These are phyloP conservation scores for Flammula alnicola DNA, from an alignment of 1,284 basidiomycete species.

Conservation along the genomic window DNA sequence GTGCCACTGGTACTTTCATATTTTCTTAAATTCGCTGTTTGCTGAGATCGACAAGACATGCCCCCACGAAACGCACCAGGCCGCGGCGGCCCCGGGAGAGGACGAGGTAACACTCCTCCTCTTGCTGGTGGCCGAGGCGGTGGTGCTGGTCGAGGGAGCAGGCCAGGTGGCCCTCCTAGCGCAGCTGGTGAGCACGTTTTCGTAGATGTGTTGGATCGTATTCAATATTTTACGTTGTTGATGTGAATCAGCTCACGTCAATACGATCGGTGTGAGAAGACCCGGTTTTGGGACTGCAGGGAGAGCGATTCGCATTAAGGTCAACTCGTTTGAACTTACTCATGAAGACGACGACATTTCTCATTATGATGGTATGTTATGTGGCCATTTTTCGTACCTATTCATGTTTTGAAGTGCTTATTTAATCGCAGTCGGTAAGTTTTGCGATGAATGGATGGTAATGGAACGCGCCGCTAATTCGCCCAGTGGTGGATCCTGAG, in stretches of 20 bases:
- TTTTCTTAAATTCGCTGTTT: no score
- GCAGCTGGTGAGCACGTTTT: slow-evolving; percentile 31
- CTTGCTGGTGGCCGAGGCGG: slow-evolving; percentile 27
- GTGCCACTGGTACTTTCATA: no score
- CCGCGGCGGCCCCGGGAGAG: slow-evolving; percentile 27
- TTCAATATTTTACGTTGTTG: slow-evolving; percentile 4
- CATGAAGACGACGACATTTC: slow-evolving; percentile 61
- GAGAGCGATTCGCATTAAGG: slow-evolving; percentile 47
- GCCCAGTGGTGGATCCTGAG: slow-evolving; percentile 57
- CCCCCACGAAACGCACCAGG: slow-evolving; percentile 32
- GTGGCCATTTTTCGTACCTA: no score
- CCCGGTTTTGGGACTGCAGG: slow-evolving; percentile 64
- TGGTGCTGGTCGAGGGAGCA: slow-evolving; percentile 33
- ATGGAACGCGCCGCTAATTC: not conserved
- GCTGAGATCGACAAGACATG: slow-evolving; percentile 26
- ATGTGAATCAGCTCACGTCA: slow-evolving; percentile 4
- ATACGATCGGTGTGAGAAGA: slow-evolving; percentile 65
- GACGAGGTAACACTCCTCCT: slow-evolving; percentile 15
- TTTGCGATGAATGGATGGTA: not conserved
- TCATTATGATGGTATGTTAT: slow-evolving; percentile 72
- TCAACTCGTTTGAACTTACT: slow-evolving; percentile 65
- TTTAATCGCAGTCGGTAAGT: slow-evolving; percentile 58
- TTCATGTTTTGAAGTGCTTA: no score
- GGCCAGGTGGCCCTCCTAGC: slow-evolving; percentile 27
- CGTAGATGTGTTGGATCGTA: slow-evolving; percentile 1